Evolutionary conservation across 257 asterid species (phyloP), one percentile per base, ranked within the genome.

Genomic region (Haberlea rhodopensis): DNA sequence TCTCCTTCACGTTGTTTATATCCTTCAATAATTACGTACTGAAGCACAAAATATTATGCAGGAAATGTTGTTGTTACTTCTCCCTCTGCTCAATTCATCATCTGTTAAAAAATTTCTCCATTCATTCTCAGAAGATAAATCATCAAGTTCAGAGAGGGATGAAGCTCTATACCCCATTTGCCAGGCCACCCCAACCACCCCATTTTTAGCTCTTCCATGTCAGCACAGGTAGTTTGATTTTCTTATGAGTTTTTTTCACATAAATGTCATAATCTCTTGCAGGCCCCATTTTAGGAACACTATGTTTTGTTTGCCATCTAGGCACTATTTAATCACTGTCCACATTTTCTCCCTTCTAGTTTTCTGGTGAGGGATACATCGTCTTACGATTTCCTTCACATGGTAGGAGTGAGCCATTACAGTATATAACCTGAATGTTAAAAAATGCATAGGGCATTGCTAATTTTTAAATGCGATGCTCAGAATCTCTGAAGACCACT

Each of bases 1-100:
- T 64, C 53, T 34, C 71, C 28, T 62, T 43, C 28, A 21, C 51
- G 53, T 67, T 25, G 21, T 27, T 65, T 43, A 6, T 60, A 19
- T 29, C 45, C 51, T 40, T 57, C 46, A 53, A 54, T 64, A 54
- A 56, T 65, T 70, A 32, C 53, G 25, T 18, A 63, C 77, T 82
- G 73, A 76, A 71, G 58, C 69, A 52, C 19, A 32, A 34, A 49
- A 37, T 37, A 32, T 51, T 6, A 1, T 79, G 78, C 91, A 92
- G 97, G 98, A 92, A 85, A 86, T 89, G 97, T 71, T 89, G 76
- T 67, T 92, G 73, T 69, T 89, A 83, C 89, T 89, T 78, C 96
- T 92, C 66, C 99, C 99, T 66, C 96, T 89, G 71, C 89, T 89
- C 53, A 89, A 89, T 72, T 89, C 97, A 57, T 81, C 99, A 32